Evolutionary conservation across 2,329 filamentous ascomycete species (phyloP), one percentile per base, ranked within the genome.

Genomic region (Curvularia lunata): DNA sequence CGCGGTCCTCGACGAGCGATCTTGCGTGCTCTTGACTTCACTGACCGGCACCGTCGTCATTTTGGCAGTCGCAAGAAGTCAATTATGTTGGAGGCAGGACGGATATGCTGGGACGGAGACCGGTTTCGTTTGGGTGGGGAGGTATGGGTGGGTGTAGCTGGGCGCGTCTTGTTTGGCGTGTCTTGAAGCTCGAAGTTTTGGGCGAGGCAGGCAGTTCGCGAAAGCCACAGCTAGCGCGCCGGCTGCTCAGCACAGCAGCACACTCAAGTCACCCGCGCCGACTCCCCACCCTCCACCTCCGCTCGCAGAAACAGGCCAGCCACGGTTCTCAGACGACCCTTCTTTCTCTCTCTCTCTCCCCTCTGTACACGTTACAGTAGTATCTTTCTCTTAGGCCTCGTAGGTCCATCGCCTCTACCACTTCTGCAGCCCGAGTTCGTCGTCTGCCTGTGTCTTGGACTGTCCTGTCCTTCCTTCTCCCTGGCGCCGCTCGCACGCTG

Each of bases 11-110:
- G 59, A 52, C 21, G 56, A 64, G 81, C 96, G 95, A 79, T 97
- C 94, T 83, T 95, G 92, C 82, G 88, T 94, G 82, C 90, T 90
- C 84, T 96, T 96, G 74, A 96, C 91, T 82, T 97, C 92, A 82
- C 91, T 96, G 69, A 78, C 75, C 12, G 75, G 75, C 56, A 78
- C 75, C 52, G 75, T 73, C 61, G 75, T 75, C 72, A 75, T 75
- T 55, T 55, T 68, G 51, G 64, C 41, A 52, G 60, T 61, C 56
- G 62, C 59, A 58, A 55, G 41, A 46, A 37, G 28, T 57, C 55
- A 54, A 59, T 63, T 23, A 18, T 50, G 10, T 30, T 10, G 2
- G 28, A 30, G 21, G 18, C 12, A 8, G 40, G 13, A 46, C n/a
- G 34, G 7, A n/a, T 43, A 27, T 48, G 28, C 46, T 27, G 21